These are phyloP conservation scores for Helotiales sp. DNA, from an alignment of 2,329 filamentous ascomycete genomes.

Conservation along the genomic window DNA sequence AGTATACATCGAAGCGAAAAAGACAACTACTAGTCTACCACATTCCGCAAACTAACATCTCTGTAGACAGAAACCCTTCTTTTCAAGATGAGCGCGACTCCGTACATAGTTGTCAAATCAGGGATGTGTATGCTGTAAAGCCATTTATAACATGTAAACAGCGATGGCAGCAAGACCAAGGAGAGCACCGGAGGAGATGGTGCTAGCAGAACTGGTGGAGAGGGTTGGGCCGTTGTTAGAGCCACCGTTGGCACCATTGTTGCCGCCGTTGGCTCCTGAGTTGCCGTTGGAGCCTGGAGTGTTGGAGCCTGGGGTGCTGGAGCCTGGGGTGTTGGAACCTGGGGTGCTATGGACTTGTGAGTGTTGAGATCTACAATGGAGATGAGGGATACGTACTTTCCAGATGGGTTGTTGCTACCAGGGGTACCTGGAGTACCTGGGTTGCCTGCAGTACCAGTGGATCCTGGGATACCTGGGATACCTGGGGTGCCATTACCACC, in stretches of 20 bases:
- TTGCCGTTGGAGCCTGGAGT: neutral
- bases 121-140: neutral
- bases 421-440: neutral
- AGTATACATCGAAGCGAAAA: neutral
- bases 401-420: slow-evolving; percentile 2
- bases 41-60: neutral
- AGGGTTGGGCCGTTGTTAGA: neutral
- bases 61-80: neutral
- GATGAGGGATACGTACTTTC: neutral
- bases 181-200: slow-evolving; percentile 2
- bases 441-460: neutral
- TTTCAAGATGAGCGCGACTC: neutral
- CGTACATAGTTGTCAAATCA: neutral
- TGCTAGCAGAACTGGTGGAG: slow-evolving; percentile 1
- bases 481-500: neutral
- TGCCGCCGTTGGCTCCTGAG: neutral
- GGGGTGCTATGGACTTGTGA: slow-evolving; percentile 1
- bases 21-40: neutral
- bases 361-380: neutral
- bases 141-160: slow-evolving; percentile 2
- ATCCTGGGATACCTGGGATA: neutral
- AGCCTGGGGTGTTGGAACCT: neutral
- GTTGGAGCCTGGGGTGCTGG: neutral
- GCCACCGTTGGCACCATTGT: neutral
- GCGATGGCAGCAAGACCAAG: slow-evolving; percentile 1